A percentile compares a stretch with the other conserved stretches of the same genome.
These are phyloP conservation scores for Cajanus cajan DNA, from an alignment of 306 rosid genomes.

Conservation along the genomic window DNA sequence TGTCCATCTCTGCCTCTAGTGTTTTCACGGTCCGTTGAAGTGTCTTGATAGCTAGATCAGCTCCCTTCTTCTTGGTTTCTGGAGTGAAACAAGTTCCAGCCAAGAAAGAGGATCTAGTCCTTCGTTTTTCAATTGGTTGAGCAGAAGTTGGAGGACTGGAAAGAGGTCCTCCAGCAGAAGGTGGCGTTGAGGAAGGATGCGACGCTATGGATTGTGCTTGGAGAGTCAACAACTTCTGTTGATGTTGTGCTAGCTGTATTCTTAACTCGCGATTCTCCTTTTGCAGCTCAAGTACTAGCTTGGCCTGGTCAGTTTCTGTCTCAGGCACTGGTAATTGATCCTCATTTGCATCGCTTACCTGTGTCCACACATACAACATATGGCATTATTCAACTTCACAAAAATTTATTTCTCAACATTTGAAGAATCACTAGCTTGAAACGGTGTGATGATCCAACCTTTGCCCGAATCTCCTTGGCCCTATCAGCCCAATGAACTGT, in stretches of 20 bases:
- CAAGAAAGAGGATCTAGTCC: constrained; percentile 67
- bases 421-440: constrained; percentile 12
- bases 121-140: constrained; percentile 59
- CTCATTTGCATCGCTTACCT: constrained; percentile 68
- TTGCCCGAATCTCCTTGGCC: constrained; percentile 87
- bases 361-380: constrained; percentile 27
- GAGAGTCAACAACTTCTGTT: constrained; percentile 69
- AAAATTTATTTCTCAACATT: constrained; percentile 3
- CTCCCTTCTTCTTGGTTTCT: constrained; percentile 67
- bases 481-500: constrained; percentile 98
- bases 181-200: constrained; percentile 71
- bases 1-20: constrained; percentile 78
- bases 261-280: constrained; percentile 84
- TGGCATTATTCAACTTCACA: constrained; percentile 2
- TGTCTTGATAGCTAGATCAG: constrained; percentile 53
- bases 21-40: constrained; percentile 61
- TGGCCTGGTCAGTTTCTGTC: constrained; percentile 76
- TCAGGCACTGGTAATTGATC: constrained; percentile 51
- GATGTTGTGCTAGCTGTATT: constrained; percentile 71
- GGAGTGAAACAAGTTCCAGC: constrained; percentile 76
- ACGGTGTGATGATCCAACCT: constrained; percentile 53
- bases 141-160: constrained; percentile 71
- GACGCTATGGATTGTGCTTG: constrained; percentile 77
- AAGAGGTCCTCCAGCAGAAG: constrained; percentile 62
- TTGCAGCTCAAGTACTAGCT: constrained; percentile 76